Evolutionary conservation across 2,329 filamentous ascomycete species (phyloP), one percentile per base, ranked within the genome.

Genomic region (Trichocomaceae sp.): DNA sequence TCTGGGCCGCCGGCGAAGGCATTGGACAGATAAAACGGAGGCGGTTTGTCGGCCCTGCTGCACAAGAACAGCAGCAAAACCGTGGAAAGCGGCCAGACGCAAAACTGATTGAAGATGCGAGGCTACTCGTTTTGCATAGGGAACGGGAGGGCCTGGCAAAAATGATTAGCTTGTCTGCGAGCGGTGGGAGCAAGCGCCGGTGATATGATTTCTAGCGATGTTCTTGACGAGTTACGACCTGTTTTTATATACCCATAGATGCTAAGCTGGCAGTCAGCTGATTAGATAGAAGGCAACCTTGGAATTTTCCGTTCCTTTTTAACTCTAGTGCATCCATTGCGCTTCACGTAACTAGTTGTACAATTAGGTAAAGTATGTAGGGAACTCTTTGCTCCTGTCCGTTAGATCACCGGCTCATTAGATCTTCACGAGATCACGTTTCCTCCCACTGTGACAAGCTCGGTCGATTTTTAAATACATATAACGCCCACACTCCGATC

Each of bases 71-170:
- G 8, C 31, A 5, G 31, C 31, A 35, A 4, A 48, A 29, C 4
- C 19, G 29, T 29, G 47, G 37, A 8, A 55, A 60, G 48, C 23
- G 63, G 31, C 59, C 65, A 29, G 84, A 88, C 64, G 78, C 70
- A 46, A 81, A 83, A 50, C 79, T 81, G n/a, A 76, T 84, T 23
- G 75, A 82, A 54, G 82, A 85, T 44, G 71, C 85, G 58, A 82
- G 83, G 65, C 78, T 87, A 63, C 79, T 83, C 63, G 81, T 79
- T 46, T 76, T 88, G 63, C 75, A 82, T 37, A 82, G 83, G 61
- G 85, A 90, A 68, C 83, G 88, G 56, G 83, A 87, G 59, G 79
- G 85, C 10, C 65, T 88, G 62, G 77, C 78, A 61, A 83, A 80
- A 66, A 76, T 90, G 73, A 85, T 90, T 58, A 67, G 69, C 42